Evolutionary conservation across 2,329 filamentous ascomycete species (phyloP).

Genomic region (Acrocalymma vagum): DNA sequence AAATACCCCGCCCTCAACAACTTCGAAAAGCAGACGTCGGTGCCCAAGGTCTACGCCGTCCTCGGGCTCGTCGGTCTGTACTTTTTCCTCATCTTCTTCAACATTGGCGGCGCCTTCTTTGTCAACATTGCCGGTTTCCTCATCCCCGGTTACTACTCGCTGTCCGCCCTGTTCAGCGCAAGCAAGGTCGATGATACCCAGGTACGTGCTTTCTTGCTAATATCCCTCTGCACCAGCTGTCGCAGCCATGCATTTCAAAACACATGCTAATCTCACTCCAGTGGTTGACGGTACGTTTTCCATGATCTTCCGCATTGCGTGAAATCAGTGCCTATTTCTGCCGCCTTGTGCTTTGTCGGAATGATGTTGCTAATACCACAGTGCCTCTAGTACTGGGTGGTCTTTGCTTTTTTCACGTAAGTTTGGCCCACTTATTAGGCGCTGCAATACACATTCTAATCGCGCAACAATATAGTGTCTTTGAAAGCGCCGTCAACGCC

Average conservation of each 20-base stretch:
- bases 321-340: constrained; percentile 4
- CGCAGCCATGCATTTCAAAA: constrained; percentile 13
- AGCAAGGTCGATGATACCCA: constrained; percentile 82
- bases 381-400: constrained; percentile 84
- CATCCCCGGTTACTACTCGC: constrained; percentile 85
- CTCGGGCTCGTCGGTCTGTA: constrained; percentile 80
- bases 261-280: constrained; percentile 53
- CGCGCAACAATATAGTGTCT: constrained; percentile 65
- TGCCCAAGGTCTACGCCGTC: constrained; percentile 86
- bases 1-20: constrained; percentile 86
- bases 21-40: constrained; percentile 82
- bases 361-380: constrained; percentile 22
- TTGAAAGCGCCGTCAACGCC: constrained; percentile 83
- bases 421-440: constrained; percentile 31
- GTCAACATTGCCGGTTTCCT: constrained; percentile 87
- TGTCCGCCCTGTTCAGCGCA: constrained; percentile 77
- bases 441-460: constrained; percentile 23
- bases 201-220: constrained; percentile 58
- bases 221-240: constrained; percentile 7
- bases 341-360: constrained; percentile 2
- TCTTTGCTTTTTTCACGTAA: constrained; percentile 80
- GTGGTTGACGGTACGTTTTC: constrained; percentile 67
- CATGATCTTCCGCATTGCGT: constrained; percentile 4
- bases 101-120: constrained; percentile 86
- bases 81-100: constrained; percentile 93